Conservation (phyloP, 2,329 filamentous ascomycete genomes). For the Colletotrichum musicola region DNA sequence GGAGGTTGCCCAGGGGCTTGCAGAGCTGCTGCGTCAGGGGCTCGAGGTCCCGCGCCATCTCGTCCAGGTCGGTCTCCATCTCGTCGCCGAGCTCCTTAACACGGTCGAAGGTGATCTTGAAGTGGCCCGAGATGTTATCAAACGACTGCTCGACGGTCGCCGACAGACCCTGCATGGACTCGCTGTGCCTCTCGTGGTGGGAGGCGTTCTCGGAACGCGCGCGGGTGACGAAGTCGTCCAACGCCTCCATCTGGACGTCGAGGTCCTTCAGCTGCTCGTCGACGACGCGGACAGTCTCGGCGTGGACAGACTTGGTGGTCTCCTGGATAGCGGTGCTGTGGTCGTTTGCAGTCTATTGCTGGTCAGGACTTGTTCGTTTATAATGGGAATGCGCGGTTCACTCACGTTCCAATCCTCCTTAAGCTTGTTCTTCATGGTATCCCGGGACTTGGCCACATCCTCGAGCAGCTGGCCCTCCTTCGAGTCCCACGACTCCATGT, state of each 20-base stretch:
- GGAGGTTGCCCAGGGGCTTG: slow-evolving; percentile 78
- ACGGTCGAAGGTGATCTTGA: slow-evolving; percentile 76
- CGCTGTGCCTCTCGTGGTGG: slow-evolving; percentile 78
- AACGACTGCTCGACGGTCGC: slow-evolving; percentile 80
- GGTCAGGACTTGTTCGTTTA: slow-evolving; percentile 53
- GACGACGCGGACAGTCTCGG: slow-evolving; percentile 89
- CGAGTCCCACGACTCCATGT: slow-evolving; percentile 80
- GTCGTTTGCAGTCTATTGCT: slow-evolving; percentile 74
- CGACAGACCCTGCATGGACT: slow-evolving; percentile 76
- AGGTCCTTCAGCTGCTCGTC: slow-evolving; percentile 90
- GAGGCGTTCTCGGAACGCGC: slow-evolving; percentile 84
- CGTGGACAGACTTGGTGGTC: slow-evolving; percentile 88
- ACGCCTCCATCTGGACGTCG: slow-evolving; percentile 85
- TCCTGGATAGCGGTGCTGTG: slow-evolving; percentile 87
- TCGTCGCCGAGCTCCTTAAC: slow-evolving; percentile 77
- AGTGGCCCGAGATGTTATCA: slow-evolving; percentile 75
- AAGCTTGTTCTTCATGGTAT: slow-evolving; percentile 83
- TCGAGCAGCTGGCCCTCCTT: slow-evolving; percentile 78
- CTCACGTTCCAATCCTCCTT: slow-evolving; percentile 87
- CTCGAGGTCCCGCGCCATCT: slow-evolving; percentile 71
- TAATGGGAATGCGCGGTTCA: slow-evolving; percentile 67
- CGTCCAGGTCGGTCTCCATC: slow-evolving; percentile 70
- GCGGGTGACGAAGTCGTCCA: slow-evolving; percentile 90
- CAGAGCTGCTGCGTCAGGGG: slow-evolving; percentile 72
- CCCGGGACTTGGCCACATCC: slow-evolving; percentile 78